phyloP scores from a whole-genome alignment of 73 alveolate genomes.

The Halteria grandinella region DNA sequence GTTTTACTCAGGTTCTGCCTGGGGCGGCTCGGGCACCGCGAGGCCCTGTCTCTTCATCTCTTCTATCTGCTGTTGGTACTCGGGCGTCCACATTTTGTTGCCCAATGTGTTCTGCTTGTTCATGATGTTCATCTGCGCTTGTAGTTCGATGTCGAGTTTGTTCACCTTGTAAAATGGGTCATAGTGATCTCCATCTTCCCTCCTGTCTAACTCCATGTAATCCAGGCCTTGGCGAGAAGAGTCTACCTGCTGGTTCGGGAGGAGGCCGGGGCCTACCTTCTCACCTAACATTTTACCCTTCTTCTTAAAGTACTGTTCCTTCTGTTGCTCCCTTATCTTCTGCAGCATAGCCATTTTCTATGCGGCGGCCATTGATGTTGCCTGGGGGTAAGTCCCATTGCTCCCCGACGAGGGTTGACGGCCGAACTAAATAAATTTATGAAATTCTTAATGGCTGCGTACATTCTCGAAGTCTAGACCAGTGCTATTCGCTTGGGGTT shows the following conservation, averaged over 20 bases:
- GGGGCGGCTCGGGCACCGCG: background rate
- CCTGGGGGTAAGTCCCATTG: background rate
- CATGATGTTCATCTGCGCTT: conserved; percentile 28
- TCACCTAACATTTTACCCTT: conserved; percentile 11
- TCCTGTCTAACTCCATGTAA: conserved; percentile 25
- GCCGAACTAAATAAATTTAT: background rate
- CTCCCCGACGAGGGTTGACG: background rate
- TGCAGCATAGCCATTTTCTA: background rate
- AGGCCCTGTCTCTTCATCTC: background rate
- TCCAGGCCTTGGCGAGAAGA: conserved; percentile 30
- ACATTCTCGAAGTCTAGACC: too few species aligned
- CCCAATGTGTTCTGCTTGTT: conserved; percentile 10
- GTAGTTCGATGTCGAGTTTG: conserved; percentile 22
- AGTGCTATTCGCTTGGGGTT: too few species aligned
- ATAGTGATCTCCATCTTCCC: background rate
- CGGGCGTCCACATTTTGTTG: conserved; percentile 40
- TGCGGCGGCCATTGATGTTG: background rate
- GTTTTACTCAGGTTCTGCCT: conserved; percentile 9
- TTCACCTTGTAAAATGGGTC: conserved; percentile 4
- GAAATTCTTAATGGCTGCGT: too few species aligned
- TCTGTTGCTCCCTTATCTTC: background rate
- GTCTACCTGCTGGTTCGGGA: conserved; percentile 8
- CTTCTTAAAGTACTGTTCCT: conserved; percentile 4
- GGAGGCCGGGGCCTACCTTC: background rate
- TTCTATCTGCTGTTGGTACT: conserved; percentile 11